Base-by-base conservation (phyloP, 257 asterid species). In the Lycium ferocissimum region DNA sequence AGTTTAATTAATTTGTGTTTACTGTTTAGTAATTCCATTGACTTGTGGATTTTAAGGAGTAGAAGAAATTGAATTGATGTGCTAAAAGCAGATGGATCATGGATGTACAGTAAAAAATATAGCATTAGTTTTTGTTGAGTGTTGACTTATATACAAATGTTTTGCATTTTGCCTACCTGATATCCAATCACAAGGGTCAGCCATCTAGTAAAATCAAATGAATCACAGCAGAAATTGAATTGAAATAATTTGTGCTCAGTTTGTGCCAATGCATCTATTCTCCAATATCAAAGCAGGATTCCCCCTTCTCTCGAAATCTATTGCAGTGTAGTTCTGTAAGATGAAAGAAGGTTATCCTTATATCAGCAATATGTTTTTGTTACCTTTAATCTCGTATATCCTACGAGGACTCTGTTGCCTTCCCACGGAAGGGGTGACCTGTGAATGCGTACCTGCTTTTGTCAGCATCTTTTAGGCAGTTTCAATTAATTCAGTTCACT, bases 11-110 rank as follows among this genome's bases (percentile, higher is more conserved):
- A 51, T 76, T 51, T 3, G 13, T 26, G 33, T 26, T 26, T 26
- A 26, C 33, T 51, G 63, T 51, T 22, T 45, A 13, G n/a, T 51
- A 35, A 22, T 13, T 76, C 45, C 9, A 7, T 35, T 3, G 9
- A 22, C 61, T 51, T 53, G 20, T 51, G 63, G 81, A 76, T 76
- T 13, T 51, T 1, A 76, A 76, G 20, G 14, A 49, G 63, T 14
- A 76, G 47, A 13, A 76, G 63, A 3, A 51, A 76, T 26, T 76
- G 22, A 75, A 75, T 76, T 33, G 62, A 76, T 76, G 63, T 51
- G 81, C 82, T 1, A 51, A 76, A 76, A 10, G 2, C 47, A 49
- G 59, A 26, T 26, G 47, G 56, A 51, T 76, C 20, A 26, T 76
- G 82, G 82, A 14, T 76, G 82, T 51, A 49, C 22, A 76, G 61